A percentile compares a stretch with the other conserved stretches of the same genome.
Evolutionary conservation across 2,329 filamentous ascomycete genomes (phyloP).

Genomic region (Cytospora piceae): DNA sequence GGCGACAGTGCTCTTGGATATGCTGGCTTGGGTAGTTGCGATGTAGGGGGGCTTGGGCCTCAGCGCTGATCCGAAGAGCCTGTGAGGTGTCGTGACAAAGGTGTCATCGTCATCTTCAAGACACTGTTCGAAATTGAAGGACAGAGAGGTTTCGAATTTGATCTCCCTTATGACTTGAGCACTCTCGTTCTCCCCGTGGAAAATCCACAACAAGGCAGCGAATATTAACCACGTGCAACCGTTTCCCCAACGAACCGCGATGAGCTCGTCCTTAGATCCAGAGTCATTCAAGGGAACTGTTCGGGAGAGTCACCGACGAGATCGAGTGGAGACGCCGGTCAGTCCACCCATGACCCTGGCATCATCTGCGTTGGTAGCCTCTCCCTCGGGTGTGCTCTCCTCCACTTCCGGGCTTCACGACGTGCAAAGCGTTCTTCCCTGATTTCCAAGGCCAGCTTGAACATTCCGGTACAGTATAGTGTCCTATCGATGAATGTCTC

Average conservation of each 20-base stretch:
- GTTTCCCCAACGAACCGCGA: not conserved
- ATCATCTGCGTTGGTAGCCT: not conserved
- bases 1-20: too few relatives aligned
- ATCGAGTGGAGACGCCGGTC: not conserved
- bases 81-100: too few relatives aligned
- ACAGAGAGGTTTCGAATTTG: too few relatives aligned
- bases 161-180: too few relatives aligned
- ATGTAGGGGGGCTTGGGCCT: too few relatives aligned
- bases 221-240: not conserved
- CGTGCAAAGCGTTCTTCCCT: not conserved
- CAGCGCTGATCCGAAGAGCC: too few relatives aligned
- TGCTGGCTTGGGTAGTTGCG: too few relatives aligned
- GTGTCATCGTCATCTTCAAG: too few relatives aligned
- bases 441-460: not conserved
- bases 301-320: not conserved
- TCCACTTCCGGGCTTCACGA: conserved; percentile 12
- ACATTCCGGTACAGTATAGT: not conserved
- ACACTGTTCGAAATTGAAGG: too few relatives aligned
- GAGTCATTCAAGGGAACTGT: not conserved
- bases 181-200: too few relatives aligned
- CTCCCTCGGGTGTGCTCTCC: not conserved
- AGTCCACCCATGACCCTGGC: conserved; percentile 12
- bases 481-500: accelerated
- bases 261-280: not conserved
- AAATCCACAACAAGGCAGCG: not conserved